Evolutionary conservation across 805 yeast genomes (phyloP).

Genomic region (Hagleromyces aurorensis): DNA sequence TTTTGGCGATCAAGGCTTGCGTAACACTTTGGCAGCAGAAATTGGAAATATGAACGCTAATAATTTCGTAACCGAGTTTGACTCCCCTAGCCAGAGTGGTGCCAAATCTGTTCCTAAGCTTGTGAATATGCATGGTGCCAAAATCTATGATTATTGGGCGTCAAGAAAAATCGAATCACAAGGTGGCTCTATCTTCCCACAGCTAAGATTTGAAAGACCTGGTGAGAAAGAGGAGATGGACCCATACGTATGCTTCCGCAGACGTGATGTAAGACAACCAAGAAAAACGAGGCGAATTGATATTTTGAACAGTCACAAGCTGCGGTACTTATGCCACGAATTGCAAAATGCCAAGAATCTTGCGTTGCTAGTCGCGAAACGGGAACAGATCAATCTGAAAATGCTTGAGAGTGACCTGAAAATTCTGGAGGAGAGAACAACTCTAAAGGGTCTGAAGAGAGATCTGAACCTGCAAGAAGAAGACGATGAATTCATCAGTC

Average conservation of each 20-base stretch:
- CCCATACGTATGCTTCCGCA: conserved; percentile 91
- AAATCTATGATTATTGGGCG: conserved; percentile 77
- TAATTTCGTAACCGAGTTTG: conserved; percentile 52
- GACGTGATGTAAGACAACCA: conserved; percentile 91
- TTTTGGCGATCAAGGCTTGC: conserved; percentile 42
- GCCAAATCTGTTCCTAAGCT: conserved; percentile 42
- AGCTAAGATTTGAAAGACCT: conserved; percentile 77
- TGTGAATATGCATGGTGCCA: conserved; percentile 52
- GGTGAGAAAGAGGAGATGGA: conserved; percentile 86
- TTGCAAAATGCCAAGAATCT: conserved; percentile 68
- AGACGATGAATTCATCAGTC: conserved; percentile 74
- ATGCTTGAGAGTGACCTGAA: conserved; percentile 53
- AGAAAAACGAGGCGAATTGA: conserved; percentile 95
- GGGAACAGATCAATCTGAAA: conserved; percentile 42
- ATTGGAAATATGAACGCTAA: conserved; percentile 35
- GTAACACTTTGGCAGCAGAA: conserved; percentile 48
- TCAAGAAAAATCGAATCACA: conserved; percentile 56
- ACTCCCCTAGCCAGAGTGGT: conserved; percentile 30
- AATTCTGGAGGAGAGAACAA: conserved; percentile 65
- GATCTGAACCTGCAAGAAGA: conserved; percentile 70
- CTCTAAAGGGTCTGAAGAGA: conserved; percentile 68
- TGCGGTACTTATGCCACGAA: conserved; percentile 66
- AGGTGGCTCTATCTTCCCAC: conserved; percentile 69
- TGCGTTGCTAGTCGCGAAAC: conserved; percentile 58
- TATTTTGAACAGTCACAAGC: conserved; percentile 76